Evolutionary conservation across 768 basidiomycete genomes (phyloP).

Genomic region (Erythrobasidium yunnanense): DNA sequence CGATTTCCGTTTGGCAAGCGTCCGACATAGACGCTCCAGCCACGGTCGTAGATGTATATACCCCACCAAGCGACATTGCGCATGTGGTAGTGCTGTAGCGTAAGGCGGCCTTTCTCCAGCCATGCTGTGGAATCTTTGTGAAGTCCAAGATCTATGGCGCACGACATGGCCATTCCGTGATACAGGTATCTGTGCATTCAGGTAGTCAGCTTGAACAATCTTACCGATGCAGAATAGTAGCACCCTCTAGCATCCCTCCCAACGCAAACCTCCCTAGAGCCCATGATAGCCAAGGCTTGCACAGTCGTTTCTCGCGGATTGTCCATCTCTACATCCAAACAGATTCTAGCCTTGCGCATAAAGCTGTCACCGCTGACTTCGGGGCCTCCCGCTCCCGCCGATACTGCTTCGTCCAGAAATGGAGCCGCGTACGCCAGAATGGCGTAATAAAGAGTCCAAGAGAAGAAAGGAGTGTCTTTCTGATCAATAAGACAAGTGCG

Average conservation of each 20-base stretch:
- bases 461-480: not conserved
- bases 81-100: not conserved
- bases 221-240: not conserved
- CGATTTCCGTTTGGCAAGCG: slow-evolving; percentile 8
- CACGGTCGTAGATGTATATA: slow-evolving; percentile 11
- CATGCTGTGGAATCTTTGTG: slow-evolving; percentile 8
- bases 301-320: slow-evolving; percentile 7
- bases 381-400: not conserved
- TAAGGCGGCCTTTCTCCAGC: slow-evolving; percentile 5
- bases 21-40: slow-evolving; percentile 10
- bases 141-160: not conserved
- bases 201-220: not conserved
- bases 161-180: slow-evolving; percentile 8
- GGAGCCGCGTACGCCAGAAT: slow-evolving; percentile 4
- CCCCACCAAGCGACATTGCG: slow-evolving; percentile 12
- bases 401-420: not conserved
- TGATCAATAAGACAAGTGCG: not conserved
- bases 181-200: not conserved
- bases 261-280: slow-evolving; percentile 6
- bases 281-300: slow-evolving; percentile 19
- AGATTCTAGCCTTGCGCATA: slow-evolving; percentile 1
- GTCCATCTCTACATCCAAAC: slow-evolving; percentile 13
- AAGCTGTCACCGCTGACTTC: slow-evolving; percentile 1
- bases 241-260: slow-evolving; percentile 11
- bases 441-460: slow-evolving; percentile 14